Conservation (phyloP, 768 basidiomycete genomes). For the Russula abietina region DNA sequence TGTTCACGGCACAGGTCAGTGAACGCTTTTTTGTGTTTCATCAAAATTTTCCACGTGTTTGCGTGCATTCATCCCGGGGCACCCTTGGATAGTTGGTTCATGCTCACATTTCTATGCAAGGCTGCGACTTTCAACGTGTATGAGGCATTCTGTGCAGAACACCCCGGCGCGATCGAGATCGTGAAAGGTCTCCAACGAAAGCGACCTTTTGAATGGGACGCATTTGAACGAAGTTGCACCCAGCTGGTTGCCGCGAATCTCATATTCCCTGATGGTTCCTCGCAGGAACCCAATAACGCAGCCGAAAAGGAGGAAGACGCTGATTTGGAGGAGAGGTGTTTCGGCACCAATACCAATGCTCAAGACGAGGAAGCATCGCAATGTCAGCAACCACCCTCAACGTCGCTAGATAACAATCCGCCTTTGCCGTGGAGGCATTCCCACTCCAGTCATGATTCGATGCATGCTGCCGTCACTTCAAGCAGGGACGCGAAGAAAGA, state of each 20-base stretch:
- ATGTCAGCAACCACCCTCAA: neutral
- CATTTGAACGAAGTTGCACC: constrained; percentile 76
- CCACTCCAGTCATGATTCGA: neutral
- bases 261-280: neutral
- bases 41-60: neutral
- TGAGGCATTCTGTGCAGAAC: constrained; percentile 80
- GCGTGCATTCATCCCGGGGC: neutral
- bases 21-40: neutral
- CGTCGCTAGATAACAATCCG: neutral
- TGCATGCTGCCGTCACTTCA: neutral
- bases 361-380: neutral
- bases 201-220: constrained; percentile 69
- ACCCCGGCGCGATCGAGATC: constrained; percentile 73
- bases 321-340: neutral
- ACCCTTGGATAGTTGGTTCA: neutral
- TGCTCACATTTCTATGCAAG: constrained; percentile 36
- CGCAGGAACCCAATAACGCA: neutral
- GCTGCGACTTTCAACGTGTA: constrained; percentile 72
- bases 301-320: constrained; percentile 1
- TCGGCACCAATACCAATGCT: neutral
- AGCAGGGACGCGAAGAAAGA: constrained; percentile 11
- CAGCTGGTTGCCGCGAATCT: constrained; percentile 39
- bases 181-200: constrained; percentile 61
- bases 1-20: constrained; percentile 19
- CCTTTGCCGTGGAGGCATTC: neutral